These are phyloP conservation scores for Penicillium sp. DNA, from an alignment of 2,329 filamentous ascomycete genomes.

Conservation along the genomic window DNA sequence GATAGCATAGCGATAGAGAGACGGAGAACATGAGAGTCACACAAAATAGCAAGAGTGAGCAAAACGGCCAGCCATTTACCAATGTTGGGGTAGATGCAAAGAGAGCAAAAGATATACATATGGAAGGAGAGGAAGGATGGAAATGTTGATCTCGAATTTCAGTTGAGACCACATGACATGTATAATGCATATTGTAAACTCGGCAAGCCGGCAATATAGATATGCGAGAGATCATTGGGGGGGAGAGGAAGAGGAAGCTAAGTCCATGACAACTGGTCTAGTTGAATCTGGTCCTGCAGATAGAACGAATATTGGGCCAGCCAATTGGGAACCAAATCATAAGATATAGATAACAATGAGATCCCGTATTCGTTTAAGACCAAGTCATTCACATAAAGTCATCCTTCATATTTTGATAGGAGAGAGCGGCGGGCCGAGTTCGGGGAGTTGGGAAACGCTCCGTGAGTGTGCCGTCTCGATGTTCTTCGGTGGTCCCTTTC, in stretches of 20 bases:
- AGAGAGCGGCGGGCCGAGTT: conserved; percentile 49
- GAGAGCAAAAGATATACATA: conserved; percentile 17
- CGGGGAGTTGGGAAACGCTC: conserved; percentile 47
- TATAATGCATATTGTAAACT: not conserved
- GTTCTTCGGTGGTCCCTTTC: conserved; percentile 35
- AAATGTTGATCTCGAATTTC: conserved; percentile 26
- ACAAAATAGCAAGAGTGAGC: conserved; percentile 3
- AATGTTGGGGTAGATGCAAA: conserved; percentile 8
- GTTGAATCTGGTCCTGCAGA: conserved; percentile 4
- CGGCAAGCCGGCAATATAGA: not conserved
- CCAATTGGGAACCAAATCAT: conserved; percentile 9
- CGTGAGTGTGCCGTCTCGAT: conserved; percentile 37
- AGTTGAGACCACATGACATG: conserved; percentile 10
- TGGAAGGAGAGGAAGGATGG: conserved; percentile 15
- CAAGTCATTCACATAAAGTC: not conserved
- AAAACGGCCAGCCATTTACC: conserved; percentile 11
- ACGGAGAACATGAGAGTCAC: not conserved
- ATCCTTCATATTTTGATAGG: conserved; percentile 47
- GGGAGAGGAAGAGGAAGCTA: not conserved
- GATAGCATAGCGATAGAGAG: not conserved
- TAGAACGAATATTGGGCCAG: conserved; percentile 19
- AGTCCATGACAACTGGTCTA: not conserved
- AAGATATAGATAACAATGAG: not conserved
- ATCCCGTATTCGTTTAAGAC: not conserved
- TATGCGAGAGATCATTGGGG: not conserved